A percentile compares a stretch with the other conserved stretches of the same genome.
These are phyloP conservation scores for Wallacemonas sp. DNA, from an alignment of 208 protist species.

Conservation along the genomic window DNA sequence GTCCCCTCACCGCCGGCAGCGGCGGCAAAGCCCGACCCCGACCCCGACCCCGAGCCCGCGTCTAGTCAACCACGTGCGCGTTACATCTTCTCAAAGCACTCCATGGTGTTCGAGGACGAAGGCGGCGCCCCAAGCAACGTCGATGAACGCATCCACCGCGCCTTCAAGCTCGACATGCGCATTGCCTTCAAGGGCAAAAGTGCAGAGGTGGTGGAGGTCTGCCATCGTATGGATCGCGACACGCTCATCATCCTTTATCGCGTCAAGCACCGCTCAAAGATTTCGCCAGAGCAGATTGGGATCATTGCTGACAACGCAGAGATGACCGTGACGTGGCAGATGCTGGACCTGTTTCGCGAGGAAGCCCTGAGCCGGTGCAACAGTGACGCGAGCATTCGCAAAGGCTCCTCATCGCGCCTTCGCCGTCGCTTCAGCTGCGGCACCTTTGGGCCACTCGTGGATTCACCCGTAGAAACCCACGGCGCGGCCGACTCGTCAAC, in stretches of 20 bases:
- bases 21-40: too few species aligned
- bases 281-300: background rate
- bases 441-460: background rate
- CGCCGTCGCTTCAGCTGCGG: background rate
- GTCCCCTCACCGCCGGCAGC: too few species aligned
- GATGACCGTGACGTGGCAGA: constrained; percentile 4
- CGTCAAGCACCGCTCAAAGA: background rate
- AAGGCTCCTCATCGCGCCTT: background rate
- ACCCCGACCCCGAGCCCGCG: too few species aligned
- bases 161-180: constrained; percentile 15
- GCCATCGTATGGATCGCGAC: background rate
- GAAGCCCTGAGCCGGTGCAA: constrained; percentile 9
- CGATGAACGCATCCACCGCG: constrained; percentile 5
- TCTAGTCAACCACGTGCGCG: too few species aligned
- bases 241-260: constrained; percentile 5
- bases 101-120: constrained; percentile 16
- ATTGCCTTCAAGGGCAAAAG: constrained; percentile 3
- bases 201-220: constrained; percentile 1
- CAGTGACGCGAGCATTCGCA: constrained; percentile 1
- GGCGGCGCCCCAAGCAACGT: constrained; percentile 2
- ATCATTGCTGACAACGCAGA: background rate
- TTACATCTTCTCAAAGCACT: constrained; percentile 10
- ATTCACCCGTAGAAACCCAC: background rate
- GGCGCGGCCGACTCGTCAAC: background rate
- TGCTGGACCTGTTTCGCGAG: constrained; percentile 7